phyloP scores from a whole-genome alignment of 495 filamentous ascomycete genomes.

The Aspergillus ostianus region DNA sequence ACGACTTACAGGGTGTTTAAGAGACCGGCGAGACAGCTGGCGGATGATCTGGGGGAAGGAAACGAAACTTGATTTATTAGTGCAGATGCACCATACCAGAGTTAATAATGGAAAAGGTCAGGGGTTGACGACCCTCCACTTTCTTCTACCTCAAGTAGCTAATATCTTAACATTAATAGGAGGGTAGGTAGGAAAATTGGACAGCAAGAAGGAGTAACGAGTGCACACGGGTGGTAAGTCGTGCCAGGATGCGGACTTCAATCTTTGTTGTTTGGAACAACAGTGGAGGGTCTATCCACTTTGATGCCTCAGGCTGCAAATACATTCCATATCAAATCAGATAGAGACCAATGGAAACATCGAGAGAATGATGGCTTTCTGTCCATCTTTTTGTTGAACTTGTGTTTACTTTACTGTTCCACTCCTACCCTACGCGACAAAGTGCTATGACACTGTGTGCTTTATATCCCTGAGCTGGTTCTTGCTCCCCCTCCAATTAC shows the following conservation, averaged over 20 bases:
- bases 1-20: background rate
- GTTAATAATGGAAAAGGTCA: background rate
- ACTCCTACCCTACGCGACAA: no score
- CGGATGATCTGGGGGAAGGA: background rate
- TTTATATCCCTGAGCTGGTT: no score
- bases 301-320: conserved; percentile 10
- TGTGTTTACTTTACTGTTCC: no score
- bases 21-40: background rate
- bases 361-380: no score
- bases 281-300: conserved; percentile 11
- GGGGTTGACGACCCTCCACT: background rate
- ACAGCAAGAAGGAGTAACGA: background rate
- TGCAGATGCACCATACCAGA: background rate
- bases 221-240: background rate
- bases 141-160: background rate
- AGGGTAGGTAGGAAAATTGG: background rate
- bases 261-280: background rate
- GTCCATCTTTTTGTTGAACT: no score
- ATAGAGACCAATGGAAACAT: no score
- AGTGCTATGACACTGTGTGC: no score
- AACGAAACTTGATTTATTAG: background rate
- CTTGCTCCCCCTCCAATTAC: no score
- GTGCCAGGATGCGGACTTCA: background rate
- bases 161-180: background rate
- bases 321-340: no score